phyloP scores from a whole-genome alignment of 768 basidiomycete genomes.

The Rhodosporidiobolus sp. region DNA sequence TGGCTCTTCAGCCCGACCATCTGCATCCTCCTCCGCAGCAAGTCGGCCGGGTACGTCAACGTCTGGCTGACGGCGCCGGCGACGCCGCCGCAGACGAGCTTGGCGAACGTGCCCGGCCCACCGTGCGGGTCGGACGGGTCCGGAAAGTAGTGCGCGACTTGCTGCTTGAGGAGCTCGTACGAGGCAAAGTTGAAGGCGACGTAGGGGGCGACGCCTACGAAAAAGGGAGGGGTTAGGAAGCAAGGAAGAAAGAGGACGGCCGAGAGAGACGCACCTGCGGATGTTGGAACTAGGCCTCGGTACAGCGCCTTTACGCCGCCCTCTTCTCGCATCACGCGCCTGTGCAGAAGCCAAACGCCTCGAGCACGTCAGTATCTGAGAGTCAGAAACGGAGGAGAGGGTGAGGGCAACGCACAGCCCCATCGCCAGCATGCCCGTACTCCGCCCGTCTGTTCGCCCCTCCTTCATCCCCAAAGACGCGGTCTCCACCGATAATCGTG shows the following conservation, averaged over 20 bases:
- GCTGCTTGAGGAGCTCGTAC: constrained; percentile 61
- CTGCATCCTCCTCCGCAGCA: constrained; percentile 92
- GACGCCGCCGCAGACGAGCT: constrained; percentile 70
- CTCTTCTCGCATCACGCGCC: constrained; percentile 76
- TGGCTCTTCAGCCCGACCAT: constrained; percentile 71
- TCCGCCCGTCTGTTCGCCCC: constrained; percentile 13
- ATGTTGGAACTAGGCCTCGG: constrained; percentile 77
- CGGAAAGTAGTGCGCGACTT: constrained; percentile 7
- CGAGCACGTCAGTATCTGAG: background rate
- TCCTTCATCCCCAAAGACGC: constrained; percentile 29
- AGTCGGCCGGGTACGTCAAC: constrained; percentile 87
- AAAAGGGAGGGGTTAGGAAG: constrained; percentile 18
- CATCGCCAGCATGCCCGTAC: constrained; percentile 72
- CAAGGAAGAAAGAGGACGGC: background rate
- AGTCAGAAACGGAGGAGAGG: background rate
- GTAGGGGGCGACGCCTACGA: constrained; percentile 72
- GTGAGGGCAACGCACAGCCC: constrained; percentile 57
- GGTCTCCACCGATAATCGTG: constrained; percentile 78
- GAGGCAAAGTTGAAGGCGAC: constrained; percentile 51
- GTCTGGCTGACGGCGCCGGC: constrained; percentile 87
- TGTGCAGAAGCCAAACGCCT: background rate
- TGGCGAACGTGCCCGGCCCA: constrained; percentile 56
- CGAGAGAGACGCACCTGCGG: constrained; percentile 46
- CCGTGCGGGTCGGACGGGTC: constrained; percentile 48
- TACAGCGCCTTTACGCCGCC: constrained; percentile 82